Conservation (phyloP, 495 filamentous ascomycete genomes). For the Astrothelium subdiscretum region DNA sequence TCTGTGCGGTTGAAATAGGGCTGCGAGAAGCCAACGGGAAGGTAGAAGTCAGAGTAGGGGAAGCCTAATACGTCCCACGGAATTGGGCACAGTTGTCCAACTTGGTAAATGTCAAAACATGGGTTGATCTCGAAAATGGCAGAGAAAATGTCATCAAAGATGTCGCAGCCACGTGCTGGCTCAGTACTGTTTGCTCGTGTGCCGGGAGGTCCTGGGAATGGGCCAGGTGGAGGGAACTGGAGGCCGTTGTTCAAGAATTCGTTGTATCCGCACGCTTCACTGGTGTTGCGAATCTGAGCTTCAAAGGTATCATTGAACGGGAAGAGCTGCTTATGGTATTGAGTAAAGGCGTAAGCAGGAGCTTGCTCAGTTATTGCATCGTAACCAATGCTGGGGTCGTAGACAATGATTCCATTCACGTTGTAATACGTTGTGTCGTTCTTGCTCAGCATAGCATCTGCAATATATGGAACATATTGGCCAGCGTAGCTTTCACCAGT, state of each 20-base stretch:
- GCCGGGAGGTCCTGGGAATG: slow-evolving; percentile 36
- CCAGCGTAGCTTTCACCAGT: slow-evolving; percentile 60
- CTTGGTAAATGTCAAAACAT: slow-evolving; percentile 70
- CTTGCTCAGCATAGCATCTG: slow-evolving; percentile 57
- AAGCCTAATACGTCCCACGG: slow-evolving; percentile 67
- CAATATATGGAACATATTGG: slow-evolving; percentile 69
- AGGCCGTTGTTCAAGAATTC: slow-evolving; percentile 50
- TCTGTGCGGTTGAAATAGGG: slow-evolving; percentile 72
- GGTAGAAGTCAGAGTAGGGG: slow-evolving; percentile 38
- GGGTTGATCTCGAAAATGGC: slow-evolving; percentile 57
- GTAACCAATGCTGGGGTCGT: slow-evolving; percentile 53
- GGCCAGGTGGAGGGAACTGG: slow-evolving; percentile 54
- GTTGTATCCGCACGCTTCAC: slow-evolving; percentile 53
- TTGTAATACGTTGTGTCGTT: slow-evolving; percentile 58
- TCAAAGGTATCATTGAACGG: slow-evolving; percentile 57
- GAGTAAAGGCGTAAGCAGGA: slow-evolving; percentile 47
- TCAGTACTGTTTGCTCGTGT: slow-evolving; percentile 20
- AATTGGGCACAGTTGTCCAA: slow-evolving; percentile 61
- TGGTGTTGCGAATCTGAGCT: slow-evolving; percentile 40
- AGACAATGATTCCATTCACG: slow-evolving; percentile 54
- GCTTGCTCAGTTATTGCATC: slow-evolving; percentile 41
- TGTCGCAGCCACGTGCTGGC: slow-evolving; percentile 14
- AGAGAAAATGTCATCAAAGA: slow-evolving; percentile 45
- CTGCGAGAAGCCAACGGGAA: slow-evolving; percentile 32
- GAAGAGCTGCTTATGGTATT: slow-evolving; percentile 50